Percentiles rank a stretch among this genome's conserved stretches.
These are phyloP conservation scores for Penicillium sp. DNA, from an alignment of 2,329 filamentous ascomycete genomes.

Conservation along the genomic window DNA sequence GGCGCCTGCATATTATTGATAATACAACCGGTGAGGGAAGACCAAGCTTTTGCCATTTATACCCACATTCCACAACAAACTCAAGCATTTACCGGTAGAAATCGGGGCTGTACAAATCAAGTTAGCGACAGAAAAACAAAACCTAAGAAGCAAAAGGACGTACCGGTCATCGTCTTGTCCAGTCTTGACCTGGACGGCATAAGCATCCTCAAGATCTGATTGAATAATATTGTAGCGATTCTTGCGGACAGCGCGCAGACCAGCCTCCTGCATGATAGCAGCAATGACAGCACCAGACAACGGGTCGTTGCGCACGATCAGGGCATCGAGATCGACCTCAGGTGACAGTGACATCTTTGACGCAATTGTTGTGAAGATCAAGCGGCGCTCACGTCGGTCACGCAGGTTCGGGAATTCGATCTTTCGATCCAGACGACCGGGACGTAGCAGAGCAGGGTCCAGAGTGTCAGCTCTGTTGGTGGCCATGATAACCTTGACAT, in stretches of 20 bases:
- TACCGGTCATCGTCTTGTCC: conserved; percentile 65
- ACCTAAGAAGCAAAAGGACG: conserved; percentile 20
- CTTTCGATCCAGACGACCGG: conserved; percentile 93
- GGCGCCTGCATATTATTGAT: conserved; percentile 25
- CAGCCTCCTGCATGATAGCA: conserved; percentile 98
- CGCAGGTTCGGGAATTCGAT: conserved; percentile 97
- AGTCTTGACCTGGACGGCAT: conserved; percentile 93
- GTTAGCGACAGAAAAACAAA: conserved; percentile 41
- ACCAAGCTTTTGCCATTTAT: conserved; percentile 24
- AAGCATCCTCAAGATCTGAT: conserved; percentile 92
- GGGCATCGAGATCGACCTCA: conserved; percentile 91
- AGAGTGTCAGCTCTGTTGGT: conserved; percentile 97
- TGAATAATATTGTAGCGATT: conserved; percentile 99
- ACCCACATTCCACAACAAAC: conserved; percentile 2
- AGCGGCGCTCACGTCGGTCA: conserved; percentile 87
- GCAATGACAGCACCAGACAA: conserved; percentile 94
- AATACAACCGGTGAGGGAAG: conserved; percentile 29
- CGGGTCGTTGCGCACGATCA: conserved; percentile 96
- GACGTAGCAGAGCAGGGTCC: conserved; percentile 89
- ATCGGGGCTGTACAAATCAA: conserved; percentile 69
- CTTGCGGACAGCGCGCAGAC: conserved; percentile 89
- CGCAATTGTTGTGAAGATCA: conserved; percentile 98
- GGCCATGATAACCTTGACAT: conserved; percentile 99
- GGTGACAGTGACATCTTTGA: conserved; percentile 95
- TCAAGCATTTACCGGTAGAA: conserved; percentile 67